Evolutionary conservation across 306 rosid species (phyloP).

Genomic region (Calophaca sinica): DNA sequence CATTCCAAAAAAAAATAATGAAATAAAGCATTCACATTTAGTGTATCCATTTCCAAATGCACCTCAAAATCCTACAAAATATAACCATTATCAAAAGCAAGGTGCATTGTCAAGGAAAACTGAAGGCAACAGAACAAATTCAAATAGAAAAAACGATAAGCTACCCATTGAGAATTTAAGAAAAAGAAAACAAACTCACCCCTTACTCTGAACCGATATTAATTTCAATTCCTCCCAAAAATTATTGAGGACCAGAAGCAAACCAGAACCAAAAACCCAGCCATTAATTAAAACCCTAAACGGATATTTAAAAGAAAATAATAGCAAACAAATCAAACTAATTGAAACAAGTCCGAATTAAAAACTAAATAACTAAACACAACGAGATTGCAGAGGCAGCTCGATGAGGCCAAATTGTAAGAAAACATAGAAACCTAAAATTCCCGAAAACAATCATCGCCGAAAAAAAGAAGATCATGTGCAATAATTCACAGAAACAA

Average conservation of each 20-base stretch:
- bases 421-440: conserved; percentile 39
- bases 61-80: no score
- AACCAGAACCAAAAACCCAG: conserved; percentile 47
- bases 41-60: conserved; percentile 8
- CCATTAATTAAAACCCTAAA: conserved; percentile 54
- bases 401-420: conserved; percentile 44
- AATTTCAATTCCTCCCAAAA: conserved; percentile 15
- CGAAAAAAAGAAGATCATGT: conserved; percentile 52
- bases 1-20: conserved; percentile 3
- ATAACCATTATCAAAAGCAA: conserved; percentile 22
- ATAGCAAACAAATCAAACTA: conserved; percentile 39
- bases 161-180: conserved; percentile 23
- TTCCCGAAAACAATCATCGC: conserved; percentile 39
- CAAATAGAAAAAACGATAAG: conserved; percentile 24
- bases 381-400: conserved; percentile 49
- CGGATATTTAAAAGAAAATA: not conserved
- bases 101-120: conserved; percentile 30
- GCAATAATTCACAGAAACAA: conserved; percentile 43
- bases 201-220: conserved; percentile 30
- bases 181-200: conserved; percentile 14
- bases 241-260: conserved; percentile 38
- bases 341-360: conserved; percentile 27
- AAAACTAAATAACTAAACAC: conserved; percentile 31
- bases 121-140: conserved; percentile 24
- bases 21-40: not conserved